Conservation (phyloP, 306 rosid species). For the Quercus wislizeni region DNA sequence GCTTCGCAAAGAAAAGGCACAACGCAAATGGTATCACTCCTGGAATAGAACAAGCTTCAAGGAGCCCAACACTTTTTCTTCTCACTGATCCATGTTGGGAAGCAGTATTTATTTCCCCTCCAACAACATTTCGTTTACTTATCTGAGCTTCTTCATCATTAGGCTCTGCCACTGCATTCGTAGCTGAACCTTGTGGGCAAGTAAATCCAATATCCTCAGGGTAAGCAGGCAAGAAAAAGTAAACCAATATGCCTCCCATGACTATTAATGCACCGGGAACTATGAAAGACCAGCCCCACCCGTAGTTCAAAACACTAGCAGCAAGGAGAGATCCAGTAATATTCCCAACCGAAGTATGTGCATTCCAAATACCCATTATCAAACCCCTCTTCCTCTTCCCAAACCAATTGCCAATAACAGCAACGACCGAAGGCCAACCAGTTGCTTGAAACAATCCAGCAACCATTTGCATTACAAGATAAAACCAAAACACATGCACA, state of each 20-base stretch:
- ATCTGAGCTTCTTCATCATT: slow-evolving; percentile 45
- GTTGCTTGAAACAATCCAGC: slow-evolving; percentile 86
- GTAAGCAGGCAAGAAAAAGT: slow-evolving; percentile 59
- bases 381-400: slow-evolving; percentile 75
- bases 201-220: slow-evolving; percentile 63
- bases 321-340: slow-evolving; percentile 75
- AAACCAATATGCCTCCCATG: slow-evolving; percentile 62
- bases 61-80: slow-evolving; percentile 57
- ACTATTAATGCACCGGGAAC: slow-evolving; percentile 48
- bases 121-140: background rate
- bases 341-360: slow-evolving; percentile 82
- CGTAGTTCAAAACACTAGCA: slow-evolving; percentile 69
- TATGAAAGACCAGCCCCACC: slow-evolving; percentile 90
- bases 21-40: slow-evolving; percentile 77
- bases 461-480: slow-evolving; percentile 60
- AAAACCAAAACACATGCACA: slow-evolving; percentile 61
- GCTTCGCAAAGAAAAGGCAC: slow-evolving; percentile 87
- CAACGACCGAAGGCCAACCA: slow-evolving; percentile 90
- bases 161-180: slow-evolving; percentile 7
- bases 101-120: slow-evolving; percentile 3
- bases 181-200: slow-evolving; percentile 22
- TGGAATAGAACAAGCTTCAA: slow-evolving; percentile 68
- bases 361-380: slow-evolving; percentile 90
- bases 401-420: slow-evolving; percentile 87
- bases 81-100: slow-evolving; percentile 21